A percentile compares a stretch with the other conserved stretches of the same genome.
These are phyloP conservation scores for Boletellus deceptivus DNA, from an alignment of 1,284 basidiomycete genomes.

Conservation along the genomic window DNA sequence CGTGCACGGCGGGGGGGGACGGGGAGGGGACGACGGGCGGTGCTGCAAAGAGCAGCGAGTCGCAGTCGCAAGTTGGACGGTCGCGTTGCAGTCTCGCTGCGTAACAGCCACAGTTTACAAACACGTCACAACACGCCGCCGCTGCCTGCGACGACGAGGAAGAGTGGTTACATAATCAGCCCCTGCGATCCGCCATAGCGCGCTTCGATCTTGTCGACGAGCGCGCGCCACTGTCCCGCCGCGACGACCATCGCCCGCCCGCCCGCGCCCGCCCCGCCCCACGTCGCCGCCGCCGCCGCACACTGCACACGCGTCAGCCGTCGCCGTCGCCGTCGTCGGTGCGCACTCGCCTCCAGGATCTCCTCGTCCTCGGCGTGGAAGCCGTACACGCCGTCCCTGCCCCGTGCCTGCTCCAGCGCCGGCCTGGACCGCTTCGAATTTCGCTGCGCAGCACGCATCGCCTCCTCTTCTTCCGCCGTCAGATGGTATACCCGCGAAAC, in stretches of 20 bases:
- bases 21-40: no score
- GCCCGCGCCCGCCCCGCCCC: conserved; percentile 60
- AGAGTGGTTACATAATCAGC: neutral
- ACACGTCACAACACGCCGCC: conserved; percentile 17
- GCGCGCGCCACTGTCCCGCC: conserved; percentile 22
- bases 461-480: conserved; percentile 56
- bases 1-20: neutral
- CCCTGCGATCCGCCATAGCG: neutral
- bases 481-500: conserved; percentile 74
- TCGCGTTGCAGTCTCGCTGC: conserved; percentile 9
- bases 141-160: conserved; percentile 11
- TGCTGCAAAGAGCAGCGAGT: no score
- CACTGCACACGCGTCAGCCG: conserved; percentile 40
- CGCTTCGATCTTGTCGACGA: no score
- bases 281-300: conserved; percentile 63
- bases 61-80: conserved; percentile 1
- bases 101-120: conserved; percentile 23
- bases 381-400: conserved; percentile 54
- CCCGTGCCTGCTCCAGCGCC: conserved; percentile 23
- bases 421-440: conserved; percentile 26
- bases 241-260: conserved; percentile 81
- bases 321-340: no score
- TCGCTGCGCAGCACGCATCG: conserved; percentile 16
- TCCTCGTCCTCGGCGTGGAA: conserved; percentile 88
- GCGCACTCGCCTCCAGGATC: conserved; percentile 56